Conservation (phyloP, 768 basidiomycete species). For the Holtermanniella nyarrowii region DNA sequence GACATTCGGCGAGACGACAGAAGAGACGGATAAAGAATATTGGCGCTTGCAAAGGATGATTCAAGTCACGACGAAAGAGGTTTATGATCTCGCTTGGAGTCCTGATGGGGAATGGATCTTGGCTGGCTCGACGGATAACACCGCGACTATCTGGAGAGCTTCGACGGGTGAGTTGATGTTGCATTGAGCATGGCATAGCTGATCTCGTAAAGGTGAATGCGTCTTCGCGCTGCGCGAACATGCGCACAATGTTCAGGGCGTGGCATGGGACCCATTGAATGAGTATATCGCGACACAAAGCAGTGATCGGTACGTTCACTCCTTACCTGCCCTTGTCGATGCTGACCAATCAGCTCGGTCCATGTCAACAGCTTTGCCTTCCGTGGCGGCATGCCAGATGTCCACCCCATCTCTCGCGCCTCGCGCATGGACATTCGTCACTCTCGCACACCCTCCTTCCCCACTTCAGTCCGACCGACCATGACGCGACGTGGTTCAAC, state of each 20-base stretch:
- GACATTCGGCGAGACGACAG: constrained; percentile 66
- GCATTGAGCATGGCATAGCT: constrained; percentile 1
- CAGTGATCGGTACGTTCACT: constrained; percentile 58
- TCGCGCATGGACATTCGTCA: constrained; percentile 46
- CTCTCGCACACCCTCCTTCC: constrained; percentile 40
- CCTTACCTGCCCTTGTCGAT: not conserved
- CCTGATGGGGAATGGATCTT: constrained; percentile 88
- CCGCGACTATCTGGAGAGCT: constrained; percentile 48
- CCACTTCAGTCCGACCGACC: constrained; percentile 36
- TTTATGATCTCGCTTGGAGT: constrained; percentile 96
- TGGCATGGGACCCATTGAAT: constrained; percentile 96
- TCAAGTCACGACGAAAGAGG: constrained; percentile 83
- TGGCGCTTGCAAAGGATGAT: constrained; percentile 82
- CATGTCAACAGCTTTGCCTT: constrained; percentile 78
- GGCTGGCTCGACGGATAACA: constrained; percentile 95
- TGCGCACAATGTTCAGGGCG: constrained; percentile 93
- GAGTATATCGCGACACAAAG: constrained; percentile 97
- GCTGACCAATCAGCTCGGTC: constrained; percentile 52
- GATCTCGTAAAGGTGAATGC: constrained; percentile 24
- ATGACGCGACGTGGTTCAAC: constrained; percentile 62
- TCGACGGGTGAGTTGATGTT: constrained; percentile 21
- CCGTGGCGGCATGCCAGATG: constrained; percentile 72
- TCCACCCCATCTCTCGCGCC: constrained; percentile 83
- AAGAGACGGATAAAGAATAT: constrained; percentile 85
- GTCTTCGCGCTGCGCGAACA: constrained; percentile 57